These are phyloP conservation scores for Cyberlindnera bimundalis DNA, from an alignment of 805 yeast genomes.

Conservation along the genomic window DNA sequence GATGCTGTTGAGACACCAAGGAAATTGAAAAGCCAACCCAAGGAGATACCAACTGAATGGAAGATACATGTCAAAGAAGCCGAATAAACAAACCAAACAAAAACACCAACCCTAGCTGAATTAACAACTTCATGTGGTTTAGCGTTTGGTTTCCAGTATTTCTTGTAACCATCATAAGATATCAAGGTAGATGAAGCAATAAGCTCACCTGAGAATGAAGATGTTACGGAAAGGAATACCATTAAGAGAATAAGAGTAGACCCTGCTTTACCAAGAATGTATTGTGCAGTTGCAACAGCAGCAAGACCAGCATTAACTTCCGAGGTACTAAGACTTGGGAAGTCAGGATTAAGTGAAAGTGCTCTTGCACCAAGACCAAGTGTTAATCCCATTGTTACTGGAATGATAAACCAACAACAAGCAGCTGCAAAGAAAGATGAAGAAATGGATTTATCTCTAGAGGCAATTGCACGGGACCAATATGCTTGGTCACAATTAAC, in stretches of 20 bases:
- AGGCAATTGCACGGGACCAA: conserved; percentile 44
- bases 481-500: conserved; percentile 37
- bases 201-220: conserved; percentile 40
- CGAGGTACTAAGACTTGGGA: not conserved
- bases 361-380: not conserved
- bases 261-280: conserved; percentile 42
- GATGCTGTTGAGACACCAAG: conserved; percentile 37
- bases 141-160: conserved; percentile 41
- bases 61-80: conserved; percentile 29
- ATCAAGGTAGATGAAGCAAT: conserved; percentile 40
- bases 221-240: conserved; percentile 41
- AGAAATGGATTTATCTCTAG: conserved; percentile 7
- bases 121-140: conserved; percentile 10
- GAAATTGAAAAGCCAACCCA: conserved; percentile 40
- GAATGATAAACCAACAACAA: not conserved
- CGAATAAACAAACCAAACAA: conserved; percentile 1
- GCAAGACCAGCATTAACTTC: not conserved
- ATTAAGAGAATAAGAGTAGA: conserved; percentile 39
- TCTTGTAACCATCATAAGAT: conserved; percentile 45
- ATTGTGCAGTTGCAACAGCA: conserved; percentile 6
- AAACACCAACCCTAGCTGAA: not conserved
- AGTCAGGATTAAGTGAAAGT: not conserved
- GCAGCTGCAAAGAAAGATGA: not conserved
- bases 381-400: not conserved
- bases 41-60: conserved; percentile 32